Evolutionary conservation across 306 rosid genomes (phyloP), one percentile per base, ranked within the genome.

Genomic region (Vachellia pachyceras): DNA sequence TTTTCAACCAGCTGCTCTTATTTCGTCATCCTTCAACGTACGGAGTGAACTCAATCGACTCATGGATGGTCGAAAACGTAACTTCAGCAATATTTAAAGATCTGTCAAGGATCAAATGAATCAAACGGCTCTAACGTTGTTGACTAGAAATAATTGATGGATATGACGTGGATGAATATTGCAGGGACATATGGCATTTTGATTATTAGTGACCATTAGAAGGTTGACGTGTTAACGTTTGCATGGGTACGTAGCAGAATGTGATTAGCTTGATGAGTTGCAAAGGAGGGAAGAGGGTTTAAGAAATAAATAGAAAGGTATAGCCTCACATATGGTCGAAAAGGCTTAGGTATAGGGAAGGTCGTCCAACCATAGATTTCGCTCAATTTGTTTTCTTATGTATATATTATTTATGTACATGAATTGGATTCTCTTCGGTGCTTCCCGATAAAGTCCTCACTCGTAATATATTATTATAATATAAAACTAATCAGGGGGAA

Each of bases 361-460:
- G 23, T 4, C 60, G 33, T 29, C 33, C 37, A 55, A 54, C 20
- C 41, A 49, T 46, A 50, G 18, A 54, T 7, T 18, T 54, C 25
- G 25, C n/a, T 54, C n/a, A 54, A 3, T 54, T 54, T n/a, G 60
- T 54, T n/a, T 6, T 54, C 60, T 18, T 17, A 14, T n/a, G 52
- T 46, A 1, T 46, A n/a, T n/a, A n/a, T n/a, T n/a, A n/a, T n/a
- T n/a, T 29, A 29, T 29, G 33, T 29, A 29, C 33, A 46, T 46
- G 91, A 89, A 85, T 73, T 84, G 87, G 97, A 90, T 90, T 87
- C 95, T 84, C 85, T 85, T 84, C 57, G 22, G 91, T 86, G 88
- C 74, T 80, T 86, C 79, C 81, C 84, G 78, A 79, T 83, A 90
- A 86, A 89, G 86, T 54, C 68, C 49, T 36, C 12, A 25, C 14